Conservation (phyloP, 176 grass and related monocot genomes). For the Triticum dicoccoides region DNA sequence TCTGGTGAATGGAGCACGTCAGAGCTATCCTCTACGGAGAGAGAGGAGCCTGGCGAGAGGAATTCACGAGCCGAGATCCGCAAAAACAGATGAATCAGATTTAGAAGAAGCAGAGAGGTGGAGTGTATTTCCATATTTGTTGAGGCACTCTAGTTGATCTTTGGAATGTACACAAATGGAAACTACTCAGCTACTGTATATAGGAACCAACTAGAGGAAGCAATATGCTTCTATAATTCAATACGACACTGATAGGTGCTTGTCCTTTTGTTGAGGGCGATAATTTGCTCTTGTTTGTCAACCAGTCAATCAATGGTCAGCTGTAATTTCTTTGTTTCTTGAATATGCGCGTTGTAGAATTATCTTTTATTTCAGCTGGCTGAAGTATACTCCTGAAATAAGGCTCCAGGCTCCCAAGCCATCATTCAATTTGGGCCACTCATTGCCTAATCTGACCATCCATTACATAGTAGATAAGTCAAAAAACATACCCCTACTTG, state of each 20-base stretch:
- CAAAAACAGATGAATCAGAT: neutral
- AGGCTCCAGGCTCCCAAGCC: neutral
- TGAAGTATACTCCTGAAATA: neutral
- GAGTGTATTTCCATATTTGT: neutral
- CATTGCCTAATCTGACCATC: neutral
- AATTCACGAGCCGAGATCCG: neutral
- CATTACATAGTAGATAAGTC: neutral
- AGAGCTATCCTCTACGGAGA: slow-evolving; percentile 13
- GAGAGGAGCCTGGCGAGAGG: slow-evolving; percentile 21
- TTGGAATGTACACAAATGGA: neutral
- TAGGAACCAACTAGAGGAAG: neutral
- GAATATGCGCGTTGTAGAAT: neutral
- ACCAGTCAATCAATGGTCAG: neutral
- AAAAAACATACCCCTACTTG: no score
- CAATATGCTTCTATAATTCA: no score
- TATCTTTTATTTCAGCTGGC: neutral
- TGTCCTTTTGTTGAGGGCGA: no score
- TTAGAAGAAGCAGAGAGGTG: neutral
- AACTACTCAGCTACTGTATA: no score
- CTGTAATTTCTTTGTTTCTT: neutral
- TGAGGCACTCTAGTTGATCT: neutral
- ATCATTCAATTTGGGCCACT: no score
- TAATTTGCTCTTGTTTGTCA: neutral
- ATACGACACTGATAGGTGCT: neutral
- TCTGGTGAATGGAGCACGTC: slow-evolving; percentile 23